Percentiles rank a stretch among this genome's conserved stretches.
Evolutionary conservation across 495 filamentous ascomycete genomes (phyloP).

Genomic region (Hypoxylon perforatum): DNA sequence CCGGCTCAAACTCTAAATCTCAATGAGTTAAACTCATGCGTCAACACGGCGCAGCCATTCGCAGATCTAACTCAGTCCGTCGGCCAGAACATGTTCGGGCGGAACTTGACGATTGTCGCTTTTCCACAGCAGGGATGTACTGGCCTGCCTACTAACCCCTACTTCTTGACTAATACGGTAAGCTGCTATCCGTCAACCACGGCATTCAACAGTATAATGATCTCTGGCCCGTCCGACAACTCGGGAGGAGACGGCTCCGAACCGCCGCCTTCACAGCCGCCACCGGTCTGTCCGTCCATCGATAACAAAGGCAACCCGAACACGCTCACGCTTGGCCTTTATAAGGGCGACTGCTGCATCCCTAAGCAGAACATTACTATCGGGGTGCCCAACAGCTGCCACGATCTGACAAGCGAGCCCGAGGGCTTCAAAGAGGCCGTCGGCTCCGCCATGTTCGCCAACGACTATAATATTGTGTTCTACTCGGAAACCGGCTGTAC

Average conservation of each 20-base stretch:
- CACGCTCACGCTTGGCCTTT: slow-evolving; percentile 3
- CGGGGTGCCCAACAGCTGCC: slow-evolving; percentile 4
- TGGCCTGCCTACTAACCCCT: slow-evolving; percentile 4
- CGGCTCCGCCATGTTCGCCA: slow-evolving; percentile 8
- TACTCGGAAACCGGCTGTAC: slow-evolving; percentile 1
- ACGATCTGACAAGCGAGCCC: slow-evolving; percentile 6
- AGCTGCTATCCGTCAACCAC: background rate
- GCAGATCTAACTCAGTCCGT: slow-evolving; percentile 2
- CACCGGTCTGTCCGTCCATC: slow-evolving; percentile 3
- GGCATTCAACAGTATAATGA: slow-evolving; percentile 6
- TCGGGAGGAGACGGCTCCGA: background rate
- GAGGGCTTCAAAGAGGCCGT: slow-evolving; percentile 7
- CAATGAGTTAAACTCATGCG: slow-evolving; percentile 8
- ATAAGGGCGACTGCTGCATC: slow-evolving; percentile 7
- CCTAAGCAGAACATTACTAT: slow-evolving; percentile 8
- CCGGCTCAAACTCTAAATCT: too few relatives aligned
- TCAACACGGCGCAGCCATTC: slow-evolving; percentile 7
- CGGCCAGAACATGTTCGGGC: background rate
- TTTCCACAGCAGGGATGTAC: background rate
- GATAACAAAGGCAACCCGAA: slow-evolving; percentile 9
- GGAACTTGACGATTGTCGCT: slow-evolving; percentile 2
- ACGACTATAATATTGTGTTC: slow-evolving; percentile 2
- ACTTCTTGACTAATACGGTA: slow-evolving; percentile 1
- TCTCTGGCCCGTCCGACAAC: slow-evolving; percentile 5
- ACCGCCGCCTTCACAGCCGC: background rate